Evolutionary conservation across 371 early-diverging fungal species (phyloP), one percentile per base, ranked within the genome.

Genomic region (Rhizopus delemar): DNA sequence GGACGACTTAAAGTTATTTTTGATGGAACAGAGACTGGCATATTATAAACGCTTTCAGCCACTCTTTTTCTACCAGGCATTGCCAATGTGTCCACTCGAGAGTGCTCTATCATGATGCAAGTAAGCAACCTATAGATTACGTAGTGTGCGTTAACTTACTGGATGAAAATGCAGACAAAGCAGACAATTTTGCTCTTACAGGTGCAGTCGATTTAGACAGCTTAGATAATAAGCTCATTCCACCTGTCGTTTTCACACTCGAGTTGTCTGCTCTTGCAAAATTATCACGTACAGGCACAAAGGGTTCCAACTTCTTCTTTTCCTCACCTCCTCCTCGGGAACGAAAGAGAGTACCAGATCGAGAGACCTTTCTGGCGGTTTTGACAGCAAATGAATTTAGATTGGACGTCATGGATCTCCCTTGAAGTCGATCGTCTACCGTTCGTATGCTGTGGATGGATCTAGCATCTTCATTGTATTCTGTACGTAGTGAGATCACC

Each of bases 31-130:
- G 73, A 68, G 7, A 67, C 57, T 1, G 76, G 73, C 57, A 76
- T 67, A 45, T 76, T 74, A 45, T 70, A 69, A 12, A 74, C 70
- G 34, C 76, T 79, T 59, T 77, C 78, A 1, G 75, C 80, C 16
- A 71, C 62, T 39, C 70, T 59, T 48, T 71, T 66, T 41, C 59
- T 66, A 8, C 70, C 62, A 8, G 73, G 71, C 13, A 71, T 51
- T 0, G 68, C 59, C n/a, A 72, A 54, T 15, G 70, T 63, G 5
- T 63, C 56, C 3, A 49, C 51, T 35, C 62, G 57, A 11, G 59
- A 38, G 43, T 66, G 60, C 7, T 60, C 63, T 64, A 55, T 28
- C 3, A 39, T 41, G 35, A 28, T 16, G 8, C 38, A 28, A 16
- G 11, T 34, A 28, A 35, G 33, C 13, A 2, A 35, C 8, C 31